Evolutionary conservation across 768 basidiomycete species (phyloP), one percentile per base, ranked within the genome.

Genomic region (Russula compacta): DNA sequence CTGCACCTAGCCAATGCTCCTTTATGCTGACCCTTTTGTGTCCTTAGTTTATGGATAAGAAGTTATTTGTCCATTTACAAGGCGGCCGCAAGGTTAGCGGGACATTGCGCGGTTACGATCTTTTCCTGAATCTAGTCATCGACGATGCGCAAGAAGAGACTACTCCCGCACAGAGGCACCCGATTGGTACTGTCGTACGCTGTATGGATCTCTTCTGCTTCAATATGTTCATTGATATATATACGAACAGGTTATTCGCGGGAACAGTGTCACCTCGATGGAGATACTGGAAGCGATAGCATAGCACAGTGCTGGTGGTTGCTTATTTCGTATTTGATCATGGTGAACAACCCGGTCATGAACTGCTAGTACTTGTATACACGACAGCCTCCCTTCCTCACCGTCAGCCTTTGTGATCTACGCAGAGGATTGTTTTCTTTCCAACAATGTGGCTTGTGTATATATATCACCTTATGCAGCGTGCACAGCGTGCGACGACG

Each of bases 101-200:
- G 57, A 86, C 85, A 14, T 77, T 99, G 53, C 87, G 97, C 64
- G 97, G 97, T 55, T 99, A 97, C 74, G 97, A 99, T 79, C 87
- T 99, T 66, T 99, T 99, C 79, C 78, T 99, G 72, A 99, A 99
- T 74, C 81, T 99, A 43, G 97, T 98, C 66, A 85, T 99, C 73
- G 97, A 98, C 73, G 92, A 98, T 70, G 91, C 92, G 10, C 73
- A 87, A 68, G 97, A 99, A 74, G 97, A 98, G 77, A 84, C 86
- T 0, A 85, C 83, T 5, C 87, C 90, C 14, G 93, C 88, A 5
- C 88, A 94, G 76, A 93, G 92, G 72, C 85, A 89, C 68, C 86
- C 89, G 29, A 87, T 94, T 67, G 95, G 95, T 29, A 95, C 92
- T 54, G 88, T 97, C 53, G 95, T 98, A 72, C 69, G 92, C 81